Conservation (phyloP, 257 asterid species). For the Anisodus tanguticus region DNA sequence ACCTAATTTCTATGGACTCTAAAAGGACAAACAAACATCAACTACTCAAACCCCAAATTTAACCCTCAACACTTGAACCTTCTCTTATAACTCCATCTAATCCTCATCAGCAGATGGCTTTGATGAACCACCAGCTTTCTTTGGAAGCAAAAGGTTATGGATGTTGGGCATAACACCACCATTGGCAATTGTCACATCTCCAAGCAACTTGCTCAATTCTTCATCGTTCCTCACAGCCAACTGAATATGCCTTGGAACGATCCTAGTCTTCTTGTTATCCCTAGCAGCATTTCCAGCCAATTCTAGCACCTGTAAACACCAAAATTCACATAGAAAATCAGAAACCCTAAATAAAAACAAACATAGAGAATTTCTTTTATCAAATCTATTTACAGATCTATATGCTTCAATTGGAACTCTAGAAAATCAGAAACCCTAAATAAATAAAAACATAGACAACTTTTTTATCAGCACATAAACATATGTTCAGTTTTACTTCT, state of each 20-base stretch:
- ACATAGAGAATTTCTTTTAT: no score
- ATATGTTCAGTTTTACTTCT: no score
- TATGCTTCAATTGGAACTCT: no score
- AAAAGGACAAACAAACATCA: not conserved
- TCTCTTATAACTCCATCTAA: slow-evolving; percentile 33
- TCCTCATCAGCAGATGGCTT: slow-evolving; percentile 65
- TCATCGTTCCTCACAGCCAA: slow-evolving; percentile 82
- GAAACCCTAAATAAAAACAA: not conserved
- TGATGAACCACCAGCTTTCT: slow-evolving; percentile 66
- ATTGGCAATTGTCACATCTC: slow-evolving; percentile 82
- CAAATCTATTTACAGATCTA: no score
- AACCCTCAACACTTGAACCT: not conserved
- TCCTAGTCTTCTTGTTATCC: slow-evolving; percentile 84
- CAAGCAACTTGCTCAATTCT: slow-evolving; percentile 77
- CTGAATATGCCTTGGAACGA: slow-evolving; percentile 79
- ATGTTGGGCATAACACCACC: slow-evolving; percentile 94
- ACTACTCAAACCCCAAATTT: not conserved
- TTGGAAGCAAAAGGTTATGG: slow-evolving; percentile 78
- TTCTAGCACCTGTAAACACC: slow-evolving; percentile 58
- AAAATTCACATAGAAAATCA: not conserved
- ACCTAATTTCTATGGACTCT: not conserved
- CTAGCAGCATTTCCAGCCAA: slow-evolving; percentile 87
- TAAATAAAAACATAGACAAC: no score
- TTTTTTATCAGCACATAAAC: no score
- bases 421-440: no score